These are phyloP conservation scores for Blastocystis sp. DNA, from an alignment of 352 stramenopile genomes.

Conservation along the genomic window DNA sequence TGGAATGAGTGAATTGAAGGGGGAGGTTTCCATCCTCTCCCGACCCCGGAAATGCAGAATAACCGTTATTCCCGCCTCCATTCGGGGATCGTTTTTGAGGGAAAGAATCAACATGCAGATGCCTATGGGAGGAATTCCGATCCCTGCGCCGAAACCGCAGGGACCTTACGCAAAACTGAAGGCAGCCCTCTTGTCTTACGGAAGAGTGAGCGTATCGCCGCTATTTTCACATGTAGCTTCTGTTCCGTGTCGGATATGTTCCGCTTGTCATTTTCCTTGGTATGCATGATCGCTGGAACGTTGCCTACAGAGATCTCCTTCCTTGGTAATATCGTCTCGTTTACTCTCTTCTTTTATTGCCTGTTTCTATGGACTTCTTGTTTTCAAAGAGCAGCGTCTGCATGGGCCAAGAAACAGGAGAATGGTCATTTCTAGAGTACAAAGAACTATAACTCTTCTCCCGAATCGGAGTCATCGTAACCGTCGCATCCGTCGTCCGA, in stretches of 20 bases:
- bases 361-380: background rate
- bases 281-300: conserved; percentile 16
- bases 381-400: background rate
- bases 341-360: conserved; percentile 28
- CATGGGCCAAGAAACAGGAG: background rate
- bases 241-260: conserved; percentile 55
- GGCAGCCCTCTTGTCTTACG: background rate
- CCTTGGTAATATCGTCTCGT: conserved; percentile 10
- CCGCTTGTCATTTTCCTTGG: conserved; percentile 61
- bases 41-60: background rate
- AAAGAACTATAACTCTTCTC: conserved; percentile 41
- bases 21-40: conserved; percentile 7
- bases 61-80: conserved; percentile 12
- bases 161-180: conserved; percentile 28
- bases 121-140: conserved; percentile 8
- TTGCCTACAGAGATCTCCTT: conserved; percentile 43
- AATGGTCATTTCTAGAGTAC: background rate
- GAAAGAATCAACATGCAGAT: conserved; percentile 13
- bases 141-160: background rate
- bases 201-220: background rate
- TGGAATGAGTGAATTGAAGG: conserved; percentile 3
- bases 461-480: background rate
- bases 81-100: background rate
- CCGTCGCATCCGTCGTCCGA: conserved; percentile 41
- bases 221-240: background rate